phyloP scores from a whole-genome alignment of 768 basidiomycete genomes.

The Saitozyma sp. region DNA sequence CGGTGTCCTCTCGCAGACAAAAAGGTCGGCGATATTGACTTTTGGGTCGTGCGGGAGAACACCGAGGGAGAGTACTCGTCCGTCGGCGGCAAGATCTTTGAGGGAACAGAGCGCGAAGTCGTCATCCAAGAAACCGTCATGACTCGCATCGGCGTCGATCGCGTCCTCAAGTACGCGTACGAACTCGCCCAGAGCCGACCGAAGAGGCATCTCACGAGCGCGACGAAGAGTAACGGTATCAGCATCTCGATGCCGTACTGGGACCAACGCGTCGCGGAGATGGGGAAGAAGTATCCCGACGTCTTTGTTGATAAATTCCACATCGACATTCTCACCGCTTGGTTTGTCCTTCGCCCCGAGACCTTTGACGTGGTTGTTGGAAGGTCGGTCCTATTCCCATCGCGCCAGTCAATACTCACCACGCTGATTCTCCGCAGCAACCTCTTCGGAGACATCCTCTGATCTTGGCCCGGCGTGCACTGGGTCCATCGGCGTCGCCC shows the following conservation, averaged over 20 bases:
- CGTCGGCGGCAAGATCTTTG: constrained; percentile 25
- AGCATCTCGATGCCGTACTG: constrained; percentile 16
- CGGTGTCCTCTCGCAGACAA: constrained; percentile 56
- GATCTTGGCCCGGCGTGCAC: constrained; percentile 61
- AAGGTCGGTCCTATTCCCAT: too few relatives aligned
- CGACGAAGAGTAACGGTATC: constrained; percentile 59
- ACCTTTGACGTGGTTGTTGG: constrained; percentile 23
- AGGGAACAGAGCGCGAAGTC: constrained; percentile 24
- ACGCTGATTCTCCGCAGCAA: constrained; percentile 55
- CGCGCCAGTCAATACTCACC: too few relatives aligned
- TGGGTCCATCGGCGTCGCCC: constrained; percentile 63
- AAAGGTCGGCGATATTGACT: constrained; percentile 57
- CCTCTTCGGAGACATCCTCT: constrained; percentile 65
- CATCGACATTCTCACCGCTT: constrained; percentile 23
- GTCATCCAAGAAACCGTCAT: constrained; percentile 55
- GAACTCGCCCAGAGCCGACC: constrained; percentile 59
- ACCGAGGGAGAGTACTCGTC: constrained; percentile 60
- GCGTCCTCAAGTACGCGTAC: constrained; percentile 61
- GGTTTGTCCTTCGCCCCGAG: constrained; percentile 22
- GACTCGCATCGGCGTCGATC: constrained; percentile 58
- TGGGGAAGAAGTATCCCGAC: constrained; percentile 11
- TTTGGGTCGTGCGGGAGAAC: constrained; percentile 62
- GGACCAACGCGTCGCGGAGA: constrained; percentile 19
- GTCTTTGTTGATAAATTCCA: constrained; percentile 22
- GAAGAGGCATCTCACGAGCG: constrained; percentile 59